Evolutionary conservation across 495 filamentous ascomycete genomes (phyloP), one percentile per base, ranked within the genome.

Genomic region (Penicillium alfredii): DNA sequence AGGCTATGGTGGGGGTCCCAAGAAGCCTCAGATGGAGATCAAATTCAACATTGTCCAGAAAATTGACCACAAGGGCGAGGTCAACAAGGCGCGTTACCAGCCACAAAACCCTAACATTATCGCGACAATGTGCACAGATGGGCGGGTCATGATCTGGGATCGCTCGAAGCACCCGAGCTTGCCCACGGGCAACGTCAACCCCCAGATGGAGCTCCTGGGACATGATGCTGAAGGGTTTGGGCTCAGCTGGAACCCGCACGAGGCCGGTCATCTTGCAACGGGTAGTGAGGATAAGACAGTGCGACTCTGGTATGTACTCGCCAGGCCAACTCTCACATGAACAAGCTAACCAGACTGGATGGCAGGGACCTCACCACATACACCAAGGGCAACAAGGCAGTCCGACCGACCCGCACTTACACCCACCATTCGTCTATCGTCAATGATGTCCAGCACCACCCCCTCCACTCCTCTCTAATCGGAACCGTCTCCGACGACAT

Each of bases 81-180:
- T 99, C 51, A 99, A 99, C 71, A 99, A 97, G 62, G 93, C 93
- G 1, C 79, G 93, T 40, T 96, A 97, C 60, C 88, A 93, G 62
- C 93, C 92, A 9, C 90, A 97, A 59, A 99, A 99, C 47, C 92
- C 92, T 6, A 85, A 99, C 49, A 78, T 99, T 35, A 95, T 99
- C 47, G 93, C 92, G 11, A 94, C 93, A 1, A 83, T 96, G 73
- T 86, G 86, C 17, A 78, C 82, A 8, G 88, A 96, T 60, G 84
- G 84, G 25, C 80, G 77, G 45, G 83, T 94, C 17, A 75, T 95
- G 64, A 80, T 99, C 42, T 99, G 88, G 64, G 93, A 99, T 64
- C 79, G 87, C 41, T 93, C 93, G 32, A 97, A 96, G 72, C 93
- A 97, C 51, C 81, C 73, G 30, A 80, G 77, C 50, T 66, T 72